Evolutionary conservation across 495 filamentous ascomycete genomes (phyloP).

Genomic region (Penicillium macrosclerotiorum): DNA sequence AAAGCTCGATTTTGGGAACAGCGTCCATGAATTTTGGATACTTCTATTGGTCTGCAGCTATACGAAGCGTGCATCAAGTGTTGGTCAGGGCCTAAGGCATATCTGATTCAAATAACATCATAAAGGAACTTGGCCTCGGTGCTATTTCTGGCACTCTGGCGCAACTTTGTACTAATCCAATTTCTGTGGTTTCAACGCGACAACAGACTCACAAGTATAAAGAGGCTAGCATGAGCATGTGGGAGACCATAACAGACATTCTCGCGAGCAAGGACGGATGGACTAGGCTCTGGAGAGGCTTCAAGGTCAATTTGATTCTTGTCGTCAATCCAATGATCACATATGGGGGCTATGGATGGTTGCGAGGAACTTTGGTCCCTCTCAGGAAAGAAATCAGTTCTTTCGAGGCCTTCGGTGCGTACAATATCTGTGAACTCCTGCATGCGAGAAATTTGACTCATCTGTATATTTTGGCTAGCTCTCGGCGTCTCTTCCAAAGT

Average conservation of each 20-base stretch:
- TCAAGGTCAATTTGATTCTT: constrained; percentile 46
- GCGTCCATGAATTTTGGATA: constrained; percentile 22
- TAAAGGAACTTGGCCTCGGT: constrained; percentile 53
- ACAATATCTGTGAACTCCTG: neutral
- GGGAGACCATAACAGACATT: constrained; percentile 79
- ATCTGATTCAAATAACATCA: constrained; percentile 7
- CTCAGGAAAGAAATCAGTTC: constrained; percentile 64
- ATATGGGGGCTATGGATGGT: constrained; percentile 85
- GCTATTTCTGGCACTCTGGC: constrained; percentile 80
- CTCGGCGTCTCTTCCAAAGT: constrained; percentile 83
- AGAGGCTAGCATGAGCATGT: constrained; percentile 67
- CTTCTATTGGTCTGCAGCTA: constrained; percentile 18
- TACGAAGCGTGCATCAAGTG: constrained; percentile 4
- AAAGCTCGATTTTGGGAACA: constrained; percentile 13
- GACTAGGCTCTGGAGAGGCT: constrained; percentile 64
- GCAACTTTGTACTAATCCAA: constrained; percentile 85
- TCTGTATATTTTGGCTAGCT: constrained; percentile 42
- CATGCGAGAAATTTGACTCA: neutral
- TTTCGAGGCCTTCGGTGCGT: constrained; percentile 77
- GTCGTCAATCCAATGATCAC: constrained; percentile 91
- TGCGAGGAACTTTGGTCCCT: constrained; percentile 68
- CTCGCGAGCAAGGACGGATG: constrained; percentile 77
- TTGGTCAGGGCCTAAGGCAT: neutral
- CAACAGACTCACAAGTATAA: constrained; percentile 75
- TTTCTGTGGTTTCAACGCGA: constrained; percentile 84